Conservation (phyloP, 805 yeast species). For the Myxozyma lipomycoides region DNA sequence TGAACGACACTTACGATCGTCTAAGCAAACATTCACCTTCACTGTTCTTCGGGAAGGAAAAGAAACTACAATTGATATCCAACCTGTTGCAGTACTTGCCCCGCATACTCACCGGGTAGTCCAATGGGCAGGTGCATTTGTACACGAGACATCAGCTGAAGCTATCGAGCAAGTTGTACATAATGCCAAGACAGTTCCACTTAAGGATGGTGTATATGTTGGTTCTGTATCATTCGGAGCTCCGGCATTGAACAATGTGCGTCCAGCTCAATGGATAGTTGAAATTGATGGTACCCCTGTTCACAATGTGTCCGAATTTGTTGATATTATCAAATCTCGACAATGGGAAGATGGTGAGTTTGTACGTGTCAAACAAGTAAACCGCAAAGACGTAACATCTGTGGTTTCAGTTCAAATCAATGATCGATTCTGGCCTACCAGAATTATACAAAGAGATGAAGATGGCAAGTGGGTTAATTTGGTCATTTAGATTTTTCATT, state of each 20-base stretch:
- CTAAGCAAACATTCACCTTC: constrained; percentile 5
- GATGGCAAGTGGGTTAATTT: constrained; percentile 19
- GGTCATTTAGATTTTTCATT: constrained; percentile 1
- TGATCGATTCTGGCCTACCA: constrained; percentile 26
- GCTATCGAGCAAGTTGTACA: constrained; percentile 27
- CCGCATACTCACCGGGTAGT: constrained; percentile 8
- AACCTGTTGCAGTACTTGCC: constrained; percentile 9
- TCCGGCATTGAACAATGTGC: constrained; percentile 25
- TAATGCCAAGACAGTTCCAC: constrained; percentile 14
- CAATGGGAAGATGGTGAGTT: constrained; percentile 23
- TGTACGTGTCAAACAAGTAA: constrained; percentile 28
- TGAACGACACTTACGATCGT: constrained; percentile 12
- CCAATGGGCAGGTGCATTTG: constrained; percentile 26
- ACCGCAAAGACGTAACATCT: constrained; percentile 24
- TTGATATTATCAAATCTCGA: constrained; percentile 4
- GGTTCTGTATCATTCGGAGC: constrained; percentile 28
- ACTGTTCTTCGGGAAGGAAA: constrained; percentile 15
- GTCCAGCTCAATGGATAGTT: constrained; percentile 66
- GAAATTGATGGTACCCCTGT: constrained; percentile 58
- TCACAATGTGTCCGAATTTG: constrained; percentile 10
- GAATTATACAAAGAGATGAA: constrained; percentile 7
- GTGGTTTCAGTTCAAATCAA: constrained; percentile 26
- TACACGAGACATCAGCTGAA: constrained; percentile 21
- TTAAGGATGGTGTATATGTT: constrained; percentile 24
- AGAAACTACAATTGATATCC: constrained; percentile 10